These are phyloP conservation scores for Nicotiana tomentosiformis DNA, from an alignment of 257 asterid genomes.

Conservation along the genomic window DNA sequence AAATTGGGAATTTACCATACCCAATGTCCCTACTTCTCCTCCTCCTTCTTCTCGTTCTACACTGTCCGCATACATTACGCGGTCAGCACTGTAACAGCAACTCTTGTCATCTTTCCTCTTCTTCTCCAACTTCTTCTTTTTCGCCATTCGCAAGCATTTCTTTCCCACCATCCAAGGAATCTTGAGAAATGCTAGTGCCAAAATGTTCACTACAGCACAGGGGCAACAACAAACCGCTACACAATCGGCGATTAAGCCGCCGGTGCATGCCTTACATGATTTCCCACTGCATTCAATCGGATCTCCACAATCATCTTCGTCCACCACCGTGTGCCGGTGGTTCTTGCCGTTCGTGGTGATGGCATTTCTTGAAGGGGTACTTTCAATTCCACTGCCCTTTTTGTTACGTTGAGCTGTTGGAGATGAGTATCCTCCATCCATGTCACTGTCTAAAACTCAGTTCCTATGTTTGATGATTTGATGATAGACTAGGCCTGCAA, in stretches of 20 bases:
- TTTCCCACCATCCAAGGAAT: conserved; percentile 85
- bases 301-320: conserved; percentile 23
- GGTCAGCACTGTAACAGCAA: background rate
- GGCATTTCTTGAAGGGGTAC: background rate
- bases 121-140: conserved; percentile 24
- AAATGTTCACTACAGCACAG: conserved; percentile 69
- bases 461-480: background rate
- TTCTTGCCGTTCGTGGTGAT: conserved; percentile 6
- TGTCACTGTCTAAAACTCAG: background rate
- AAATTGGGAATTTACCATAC: conserved; percentile 13
- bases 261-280: conserved; percentile 79
- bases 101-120: conserved; percentile 13
- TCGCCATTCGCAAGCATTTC: conserved; percentile 33
- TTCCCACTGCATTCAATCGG: conserved; percentile 53
- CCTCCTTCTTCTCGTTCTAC: conserved; percentile 17
- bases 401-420: conserved; percentile 7
- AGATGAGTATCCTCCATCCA: conserved; percentile 24
- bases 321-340: conserved; percentile 21
- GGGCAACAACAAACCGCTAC: conserved; percentile 97
- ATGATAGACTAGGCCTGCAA: background rate
- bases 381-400: background rate
- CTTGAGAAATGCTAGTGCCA: conserved; percentile 64
- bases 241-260: conserved; percentile 85
- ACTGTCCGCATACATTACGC: conserved; percentile 18
- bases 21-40: conserved; percentile 14